Evolutionary conservation across 352 stramenopile species (phyloP), one percentile per base, ranked within the genome.

Genomic region (Phytophthora boehmeriae): DNA sequence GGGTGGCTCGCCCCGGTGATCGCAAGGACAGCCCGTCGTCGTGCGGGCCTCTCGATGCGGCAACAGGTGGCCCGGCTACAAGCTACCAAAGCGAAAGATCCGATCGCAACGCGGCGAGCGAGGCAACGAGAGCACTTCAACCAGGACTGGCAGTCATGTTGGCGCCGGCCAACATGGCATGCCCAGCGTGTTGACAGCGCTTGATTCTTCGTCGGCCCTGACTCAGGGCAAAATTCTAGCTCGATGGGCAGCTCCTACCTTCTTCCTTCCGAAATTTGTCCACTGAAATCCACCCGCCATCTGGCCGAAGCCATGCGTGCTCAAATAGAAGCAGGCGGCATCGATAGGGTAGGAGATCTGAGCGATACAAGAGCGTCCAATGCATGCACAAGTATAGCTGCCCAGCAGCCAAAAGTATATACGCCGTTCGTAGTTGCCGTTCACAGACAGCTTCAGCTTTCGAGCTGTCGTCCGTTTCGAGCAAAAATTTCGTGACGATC

Each of bases 401-500:
- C 25, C 6, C 25, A 30, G 25, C 25, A 30, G 6, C 25, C 25
- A 30, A 30, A n/a, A n/a, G n/a, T n/a, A n/a, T n/a, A n/a, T n/a
- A n/a, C n/a, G n/a, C n/a, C n/a, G n/a, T n/a, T n/a, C n/a, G n/a
- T n/a, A n/a, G n/a, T n/a, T n/a, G 25, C 3, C 25, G 25, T 30
- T 30, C 3, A 30, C 25, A 30, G 25, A n/a, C 6, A 30, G 25
- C 25, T 30, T 30, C 25, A 30, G 25, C 34, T 17, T 36, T 13
- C 34, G 34, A n/a, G 34, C 14, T 13, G 9, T 44, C 16, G 13
- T 11, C n/a, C 19, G n/a, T 44, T 44, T 44, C 38, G 38, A 1
- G 38, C 13, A 16, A 44, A 42, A 44, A 22, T 44, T 44, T 44
- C 14, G 38, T 44, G 38, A 44, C 38, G 38, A 44, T 44, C 38